Evolutionary conservation across 257 asterid species (phyloP).

Genomic region (Solanum peruvianum): DNA sequence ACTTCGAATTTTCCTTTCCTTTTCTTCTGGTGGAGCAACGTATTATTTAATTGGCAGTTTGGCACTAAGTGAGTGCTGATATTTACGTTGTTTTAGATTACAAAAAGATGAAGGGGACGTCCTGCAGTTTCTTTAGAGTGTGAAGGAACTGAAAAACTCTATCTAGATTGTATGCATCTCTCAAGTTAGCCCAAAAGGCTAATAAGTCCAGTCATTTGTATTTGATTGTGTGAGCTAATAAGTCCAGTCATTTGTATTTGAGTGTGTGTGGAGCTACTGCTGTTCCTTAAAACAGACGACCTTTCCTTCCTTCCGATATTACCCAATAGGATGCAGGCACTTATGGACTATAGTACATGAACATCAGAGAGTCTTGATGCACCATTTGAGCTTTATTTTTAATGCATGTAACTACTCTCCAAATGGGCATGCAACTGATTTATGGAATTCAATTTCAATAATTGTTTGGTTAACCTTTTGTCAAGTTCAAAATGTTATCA

Average conservation of each 20-base stretch:
- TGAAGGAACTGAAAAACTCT: background rate
- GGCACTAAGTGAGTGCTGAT: background rate
- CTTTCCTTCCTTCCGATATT: background rate
- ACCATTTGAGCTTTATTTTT: background rate
- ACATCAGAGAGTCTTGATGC: background rate
- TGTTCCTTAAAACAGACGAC: background rate
- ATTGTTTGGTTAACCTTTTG: background rate
- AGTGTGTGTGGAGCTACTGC: background rate
- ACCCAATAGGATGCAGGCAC: background rate
- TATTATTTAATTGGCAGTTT: background rate
- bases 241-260: background rate
- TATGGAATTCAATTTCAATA: background rate
- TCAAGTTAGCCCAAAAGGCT: background rate
- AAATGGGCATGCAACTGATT: background rate
- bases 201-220: background rate
- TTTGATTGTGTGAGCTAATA: background rate
- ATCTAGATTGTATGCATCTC: background rate
- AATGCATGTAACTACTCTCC: background rate
- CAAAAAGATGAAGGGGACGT: background rate
- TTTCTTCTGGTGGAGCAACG: background rate
- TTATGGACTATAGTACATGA: background rate
- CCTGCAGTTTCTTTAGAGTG: background rate
- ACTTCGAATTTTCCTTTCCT: background rate
- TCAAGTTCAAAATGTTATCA: background rate
- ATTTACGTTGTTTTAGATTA: background rate